These are phyloP conservation scores for Wilcoxina mikolae DNA, from an alignment of 495 filamentous ascomycete genomes.

Conservation along the genomic window DNA sequence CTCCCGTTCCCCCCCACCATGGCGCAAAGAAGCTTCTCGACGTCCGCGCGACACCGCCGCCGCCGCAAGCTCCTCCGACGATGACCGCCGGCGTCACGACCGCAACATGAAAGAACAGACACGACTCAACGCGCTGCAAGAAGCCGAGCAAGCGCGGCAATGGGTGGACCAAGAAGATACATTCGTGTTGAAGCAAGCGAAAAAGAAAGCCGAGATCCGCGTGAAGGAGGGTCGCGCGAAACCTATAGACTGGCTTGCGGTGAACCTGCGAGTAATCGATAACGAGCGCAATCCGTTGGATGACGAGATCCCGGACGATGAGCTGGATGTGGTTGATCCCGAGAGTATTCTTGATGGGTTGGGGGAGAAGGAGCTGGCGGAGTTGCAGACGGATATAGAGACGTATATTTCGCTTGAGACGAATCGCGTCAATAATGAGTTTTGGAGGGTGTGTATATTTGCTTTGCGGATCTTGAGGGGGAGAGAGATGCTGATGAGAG, in stretches of 20 bases:
- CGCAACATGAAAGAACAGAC: slow-evolving; percentile 49
- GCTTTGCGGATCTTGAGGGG: neutral
- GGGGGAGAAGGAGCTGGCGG: slow-evolving; percentile 51
- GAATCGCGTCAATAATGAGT: slow-evolving; percentile 62
- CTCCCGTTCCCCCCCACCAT: slow-evolving; percentile 66
- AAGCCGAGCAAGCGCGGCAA: slow-evolving; percentile 61
- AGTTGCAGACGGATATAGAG: slow-evolving; percentile 74
- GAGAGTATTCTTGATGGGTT: slow-evolving; percentile 68
- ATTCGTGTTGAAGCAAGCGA: slow-evolving; percentile 92
- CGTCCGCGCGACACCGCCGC: slow-evolving; percentile 50
- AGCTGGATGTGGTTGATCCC: slow-evolving; percentile 65
- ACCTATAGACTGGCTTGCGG: slow-evolving; percentile 90
- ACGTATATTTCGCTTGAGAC: slow-evolving; percentile 70
- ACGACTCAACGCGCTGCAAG: slow-evolving; percentile 45
- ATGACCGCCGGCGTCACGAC: slow-evolving; percentile 34
- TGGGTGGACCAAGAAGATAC: slow-evolving; percentile 92
- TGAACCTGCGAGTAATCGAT: slow-evolving; percentile 77
- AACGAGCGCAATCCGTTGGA: slow-evolving; percentile 59
- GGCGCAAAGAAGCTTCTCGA: slow-evolving; percentile 70
- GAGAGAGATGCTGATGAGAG: slow-evolving; percentile 6
- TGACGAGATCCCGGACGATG: slow-evolving; percentile 66
- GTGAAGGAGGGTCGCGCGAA: slow-evolving; percentile 87
- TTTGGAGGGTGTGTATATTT: slow-evolving; percentile 52
- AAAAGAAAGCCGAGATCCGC: slow-evolving; percentile 93
- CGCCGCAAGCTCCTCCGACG: slow-evolving; percentile 58